Base-by-base conservation (phyloP, 2,329 filamentous ascomycete species). In the Claviceps purpurea region DNA sequence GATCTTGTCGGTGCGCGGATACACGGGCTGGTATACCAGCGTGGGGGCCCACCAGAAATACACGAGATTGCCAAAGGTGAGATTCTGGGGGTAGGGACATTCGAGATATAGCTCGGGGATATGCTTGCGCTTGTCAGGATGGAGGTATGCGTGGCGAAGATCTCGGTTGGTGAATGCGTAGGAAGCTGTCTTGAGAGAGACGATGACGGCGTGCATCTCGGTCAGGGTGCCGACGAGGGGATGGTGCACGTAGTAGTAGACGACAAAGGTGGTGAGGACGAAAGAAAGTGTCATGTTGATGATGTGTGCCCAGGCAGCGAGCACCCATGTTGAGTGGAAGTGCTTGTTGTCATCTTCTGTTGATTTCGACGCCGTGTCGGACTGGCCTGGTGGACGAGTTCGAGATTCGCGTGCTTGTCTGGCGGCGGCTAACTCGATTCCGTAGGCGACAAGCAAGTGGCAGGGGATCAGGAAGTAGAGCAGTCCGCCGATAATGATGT, bases 1-100 rank as follows among this genome's bases (percentile, higher is more conserved):
- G 59, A 96, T 87, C 52, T 77, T 79, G 8, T 81, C 73, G 5
- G 87, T 89, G 44, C 90, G 85, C 20, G 93, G 93, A 66, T 98
- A 98, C 14, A 93, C 89, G 1, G 93, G 93, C 71, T 98, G 93
- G 66, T 98, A 98, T 45, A 97, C 85, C 50, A 98, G 76, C 0
- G 93, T 98, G 0, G 93, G 93, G 0, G 91, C 93, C 83, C 90
- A 91, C 91, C 93, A 97, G 67, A 98, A 98, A 70, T 97, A 98
- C 53, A 80, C 81, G 26, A 98, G 73, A 64, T 97, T 98, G 49
- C 76, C 70, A 59, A 96, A 76, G 3, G 89, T 95, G 67, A 98
- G 87, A 67, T 97, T 98, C 47, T 79, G 70, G 0, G 93, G 93
- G 65, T 98, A 98, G 0, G 91, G 87, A 61, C 89, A 95, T 51